phyloP scores from a whole-genome alignment of 495 filamentous ascomycete genomes.

The Tuber calosporum region DNA sequence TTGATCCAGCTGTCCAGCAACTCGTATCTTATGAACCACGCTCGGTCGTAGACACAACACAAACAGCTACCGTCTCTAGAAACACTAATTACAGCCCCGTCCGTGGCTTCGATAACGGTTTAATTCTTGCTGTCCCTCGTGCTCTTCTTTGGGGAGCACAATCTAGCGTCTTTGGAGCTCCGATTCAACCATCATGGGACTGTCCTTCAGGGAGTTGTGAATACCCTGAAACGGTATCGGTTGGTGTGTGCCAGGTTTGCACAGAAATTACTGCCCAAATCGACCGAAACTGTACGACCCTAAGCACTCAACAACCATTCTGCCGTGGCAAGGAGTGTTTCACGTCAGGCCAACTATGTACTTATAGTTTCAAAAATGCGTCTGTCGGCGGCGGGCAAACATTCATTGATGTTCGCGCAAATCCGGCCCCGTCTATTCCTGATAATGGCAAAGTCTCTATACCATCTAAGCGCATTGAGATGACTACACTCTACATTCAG shows the following conservation, averaged over 20 bases:
- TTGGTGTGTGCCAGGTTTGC: slow-evolving; percentile 32
- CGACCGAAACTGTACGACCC: slow-evolving; percentile 22
- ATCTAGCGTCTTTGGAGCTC: slow-evolving; percentile 20
- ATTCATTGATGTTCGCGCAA: slow-evolving; percentile 25
- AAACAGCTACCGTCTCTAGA: slow-evolving; percentile 7
- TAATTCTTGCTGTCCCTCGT: slow-evolving; percentile 31
- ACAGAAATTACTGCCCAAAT: slow-evolving; percentile 25
- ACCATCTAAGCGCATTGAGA: slow-evolving; percentile 17
- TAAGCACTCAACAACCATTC: neutral
- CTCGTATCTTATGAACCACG: slow-evolving; percentile 18
- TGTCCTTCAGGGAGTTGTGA: slow-evolving; percentile 32
- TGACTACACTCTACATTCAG: slow-evolving; percentile 33
- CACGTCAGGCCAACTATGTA: slow-evolving; percentile 34
- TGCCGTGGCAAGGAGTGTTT: slow-evolving; percentile 23
- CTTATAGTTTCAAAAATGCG: slow-evolving; percentile 25
- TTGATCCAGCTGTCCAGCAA: slow-evolving; percentile 35
- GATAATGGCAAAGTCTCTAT: slow-evolving; percentile 16
- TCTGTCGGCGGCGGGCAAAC: slow-evolving; percentile 20
- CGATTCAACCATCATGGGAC: slow-evolving; percentile 5
- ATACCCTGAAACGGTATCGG: slow-evolving; percentile 20
- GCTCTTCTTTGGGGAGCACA: slow-evolving; percentile 28
- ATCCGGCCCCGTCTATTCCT: slow-evolving; percentile 4
- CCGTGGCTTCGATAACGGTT: slow-evolving; percentile 28
- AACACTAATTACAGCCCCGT: slow-evolving; percentile 25
- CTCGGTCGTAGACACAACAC: slow-evolving; percentile 11